phyloP scores from a whole-genome alignment of 768 basidiomycete species.

The Pulveroboletus sp. region DNA sequence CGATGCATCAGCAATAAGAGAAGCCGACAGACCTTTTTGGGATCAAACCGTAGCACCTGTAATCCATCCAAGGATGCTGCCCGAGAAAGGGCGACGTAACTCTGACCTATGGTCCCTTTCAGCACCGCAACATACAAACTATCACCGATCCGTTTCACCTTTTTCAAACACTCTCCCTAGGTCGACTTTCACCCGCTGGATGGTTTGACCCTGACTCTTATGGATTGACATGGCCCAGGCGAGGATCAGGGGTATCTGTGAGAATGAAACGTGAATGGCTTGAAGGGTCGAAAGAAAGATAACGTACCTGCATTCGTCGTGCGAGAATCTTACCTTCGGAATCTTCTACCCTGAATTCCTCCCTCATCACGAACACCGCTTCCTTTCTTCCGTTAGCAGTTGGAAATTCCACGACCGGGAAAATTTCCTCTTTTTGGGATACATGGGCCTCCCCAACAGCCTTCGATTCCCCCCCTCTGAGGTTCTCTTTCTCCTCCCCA shows the following conservation, averaged over 20 bases:
- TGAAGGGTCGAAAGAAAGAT: background rate
- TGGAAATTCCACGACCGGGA: constrained; percentile 46
- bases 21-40: constrained; percentile 40
- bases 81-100: constrained; percentile 49
- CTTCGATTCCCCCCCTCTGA: constrained; percentile 15
- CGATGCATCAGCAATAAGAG: background rate
- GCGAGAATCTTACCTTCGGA: constrained; percentile 48
- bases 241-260: constrained; percentile 65
- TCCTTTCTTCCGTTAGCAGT: constrained; percentile 40
- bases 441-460: constrained; percentile 23
- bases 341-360: constrained; percentile 53
- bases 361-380: constrained; percentile 45
- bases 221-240: constrained; percentile 80
- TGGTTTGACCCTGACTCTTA: constrained; percentile 74
- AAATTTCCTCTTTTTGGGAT: constrained; percentile 38
- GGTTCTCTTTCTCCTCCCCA: constrained; percentile 35
- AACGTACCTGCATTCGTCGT: constrained; percentile 41
- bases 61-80: constrained; percentile 51
- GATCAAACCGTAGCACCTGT: constrained; percentile 51
- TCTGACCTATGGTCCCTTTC: constrained; percentile 35
- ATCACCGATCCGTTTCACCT: constrained; percentile 26
- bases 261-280: background rate
- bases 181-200: constrained; percentile 61
- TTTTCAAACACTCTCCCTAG: constrained; percentile 64
- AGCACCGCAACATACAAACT: background rate